These are phyloP conservation scores for Flaveria robusta DNA, from an alignment of 129 eudicot genomes.

Conservation along the genomic window DNA sequence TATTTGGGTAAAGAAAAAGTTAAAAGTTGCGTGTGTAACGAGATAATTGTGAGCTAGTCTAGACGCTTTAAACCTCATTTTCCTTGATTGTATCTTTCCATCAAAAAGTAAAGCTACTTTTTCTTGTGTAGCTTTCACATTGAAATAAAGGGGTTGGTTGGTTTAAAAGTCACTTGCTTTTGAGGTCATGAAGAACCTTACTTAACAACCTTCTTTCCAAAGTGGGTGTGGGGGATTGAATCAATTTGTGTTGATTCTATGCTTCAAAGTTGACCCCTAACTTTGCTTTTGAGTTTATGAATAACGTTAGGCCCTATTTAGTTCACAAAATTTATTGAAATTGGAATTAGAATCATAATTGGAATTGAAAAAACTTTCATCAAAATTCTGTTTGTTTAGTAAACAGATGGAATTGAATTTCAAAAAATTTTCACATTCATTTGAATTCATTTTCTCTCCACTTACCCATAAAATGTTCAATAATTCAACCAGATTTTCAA, in stretches of 20 bases:
- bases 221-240: conserved; percentile 9
- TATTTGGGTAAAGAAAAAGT: background rate
- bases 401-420: too few relatives aligned
- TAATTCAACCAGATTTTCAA: too few relatives aligned
- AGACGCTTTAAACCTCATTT: conserved; percentile 9
- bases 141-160: conserved; percentile 28
- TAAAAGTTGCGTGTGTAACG: background rate
- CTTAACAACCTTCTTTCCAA: background rate
- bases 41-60: background rate
- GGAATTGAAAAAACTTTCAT: too few relatives aligned
- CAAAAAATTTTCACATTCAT: too few relatives aligned
- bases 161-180: conserved; percentile 39
- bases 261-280: conserved; percentile 29
- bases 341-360: too few relatives aligned
- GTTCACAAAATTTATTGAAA: too few relatives aligned
- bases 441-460: too few relatives aligned
- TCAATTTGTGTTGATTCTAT: conserved; percentile 25
- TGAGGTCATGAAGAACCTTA: conserved; percentile 33
- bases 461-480: too few relatives aligned
- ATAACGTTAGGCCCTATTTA: too few relatives aligned
- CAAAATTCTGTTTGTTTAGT: too few relatives aligned
- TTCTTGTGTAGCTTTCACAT: conserved; percentile 32
- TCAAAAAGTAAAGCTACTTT: conserved; percentile 23
- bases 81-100: conserved; percentile 21
- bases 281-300: conserved; percentile 37